Conservation (phyloP, 495 filamentous ascomycete genomes). For the Trichoderma gamsii region DNA sequence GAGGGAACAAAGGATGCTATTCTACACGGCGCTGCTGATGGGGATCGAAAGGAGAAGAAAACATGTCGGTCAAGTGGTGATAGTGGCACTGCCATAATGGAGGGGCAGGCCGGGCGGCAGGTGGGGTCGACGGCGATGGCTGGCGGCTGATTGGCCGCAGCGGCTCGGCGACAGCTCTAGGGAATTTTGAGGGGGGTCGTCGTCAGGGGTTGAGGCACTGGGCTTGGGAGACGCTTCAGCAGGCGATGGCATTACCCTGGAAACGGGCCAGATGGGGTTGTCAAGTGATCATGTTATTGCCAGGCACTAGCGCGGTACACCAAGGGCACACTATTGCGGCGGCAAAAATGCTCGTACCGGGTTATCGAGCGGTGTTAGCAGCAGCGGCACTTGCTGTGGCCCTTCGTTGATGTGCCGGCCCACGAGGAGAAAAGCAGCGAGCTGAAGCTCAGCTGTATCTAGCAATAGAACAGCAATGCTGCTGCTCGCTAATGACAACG, state of each 20-base stretch:
- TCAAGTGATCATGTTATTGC: conserved; percentile 5
- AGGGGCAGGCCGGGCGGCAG: conserved; percentile 7
- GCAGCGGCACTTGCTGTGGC: background rate
- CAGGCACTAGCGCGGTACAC: conserved; percentile 9
- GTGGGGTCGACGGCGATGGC: background rate
- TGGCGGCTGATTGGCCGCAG: background rate
- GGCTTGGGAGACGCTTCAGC: too few relatives aligned
- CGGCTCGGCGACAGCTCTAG: background rate
- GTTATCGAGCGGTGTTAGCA: background rate
- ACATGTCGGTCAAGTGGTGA: conserved; percentile 12
- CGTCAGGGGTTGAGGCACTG: background rate
- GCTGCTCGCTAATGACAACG: too few relatives aligned
- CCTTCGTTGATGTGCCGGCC: background rate
- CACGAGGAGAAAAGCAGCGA: background rate
- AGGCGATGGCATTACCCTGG: too few relatives aligned
- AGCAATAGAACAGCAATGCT: too few relatives aligned
- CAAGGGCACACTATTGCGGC: background rate
- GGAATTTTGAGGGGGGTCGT: background rate
- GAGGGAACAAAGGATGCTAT: background rate
- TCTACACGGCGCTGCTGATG: background rate
- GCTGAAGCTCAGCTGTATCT: too few relatives aligned
- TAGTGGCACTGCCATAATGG: background rate
- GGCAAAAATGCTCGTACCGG: background rate
- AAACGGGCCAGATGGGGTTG: background rate
- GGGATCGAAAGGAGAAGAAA: conserved; percentile 8